Base-by-base conservation (phyloP, 768 basidiomycete species). In the Agrocybe praecox region DNA sequence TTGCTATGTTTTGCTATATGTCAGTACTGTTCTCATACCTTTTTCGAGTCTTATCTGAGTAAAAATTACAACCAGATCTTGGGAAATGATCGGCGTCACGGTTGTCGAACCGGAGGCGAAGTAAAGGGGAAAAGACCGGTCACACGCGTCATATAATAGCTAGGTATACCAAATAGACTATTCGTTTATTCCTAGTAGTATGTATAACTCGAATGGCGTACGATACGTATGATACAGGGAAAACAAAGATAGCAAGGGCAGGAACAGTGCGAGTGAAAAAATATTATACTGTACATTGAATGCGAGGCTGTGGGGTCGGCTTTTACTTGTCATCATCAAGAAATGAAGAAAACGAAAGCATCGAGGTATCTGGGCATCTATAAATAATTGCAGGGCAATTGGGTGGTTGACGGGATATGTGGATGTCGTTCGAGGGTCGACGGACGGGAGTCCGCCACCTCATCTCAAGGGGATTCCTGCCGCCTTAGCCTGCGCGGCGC, bases 401-500 rank as follows among this genome's bases (percentile, higher is more conserved):
- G 46, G 17, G 46, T 22, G 46, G 46, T 2, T 5, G 17, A 10
- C 46, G 46, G 21, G 22, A 22, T 22, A 29, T 18, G 22, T 24
- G 19, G 17, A n/a, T n/a, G 14, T 19, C 21, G 46, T 21, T 17
- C 11, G 8, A 34, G 22, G 15, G 36, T 18, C 18, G 33, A 40
- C 24, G 22, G 29, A 10, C 43, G 43, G 21, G 12, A 19, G 44
- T 21, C 21, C 33, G 40, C 26, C 46, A 19, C 29, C 22, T 66
- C 51, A 66, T 50, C 56, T 65, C 51, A 67, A 51, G 50, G 54
- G 57, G n/a, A 62, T 42, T 40, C 68, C 65, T 33, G 71, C 71
- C 33, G 73, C 74, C 36, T 69, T 71, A 43, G 75, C 74, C 52
- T 74, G 73, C 1, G 88, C 87, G 55, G 85, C 81, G 34, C 85